Evolutionary conservation across 2,329 filamentous ascomycete species (phyloP).

Genomic region (Akanthomyces muscarius): DNA sequence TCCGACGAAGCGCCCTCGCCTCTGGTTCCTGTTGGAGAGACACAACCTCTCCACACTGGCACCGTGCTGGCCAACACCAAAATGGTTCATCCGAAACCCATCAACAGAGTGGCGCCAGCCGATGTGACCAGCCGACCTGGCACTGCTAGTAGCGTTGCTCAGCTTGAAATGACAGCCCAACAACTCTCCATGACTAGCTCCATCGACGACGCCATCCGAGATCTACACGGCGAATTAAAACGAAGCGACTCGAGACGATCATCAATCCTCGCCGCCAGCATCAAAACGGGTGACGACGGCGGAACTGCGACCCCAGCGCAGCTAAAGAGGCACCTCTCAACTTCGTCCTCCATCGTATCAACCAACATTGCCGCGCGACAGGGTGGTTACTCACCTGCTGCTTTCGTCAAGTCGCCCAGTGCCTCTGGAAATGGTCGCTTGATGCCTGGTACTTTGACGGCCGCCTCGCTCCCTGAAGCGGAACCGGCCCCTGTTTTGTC

Average conservation of each 20-base stretch:
- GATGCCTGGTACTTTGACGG: slow-evolving; percentile 51
- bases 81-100: slow-evolving; percentile 38
- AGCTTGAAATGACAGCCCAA: slow-evolving; percentile 72
- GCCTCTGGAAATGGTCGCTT: slow-evolving; percentile 56
- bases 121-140: slow-evolving; percentile 59
- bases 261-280: slow-evolving; percentile 53
- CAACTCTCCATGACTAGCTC: slow-evolving; percentile 69
- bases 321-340: slow-evolving; percentile 43
- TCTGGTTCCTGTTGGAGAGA: slow-evolving; percentile 9
- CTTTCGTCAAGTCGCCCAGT: slow-evolving; percentile 63
- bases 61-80: slow-evolving; percentile 44
- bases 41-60: slow-evolving; percentile 30
- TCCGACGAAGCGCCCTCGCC: background rate
- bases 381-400: slow-evolving; percentile 66
- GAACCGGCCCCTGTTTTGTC: slow-evolving; percentile 41
- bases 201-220: slow-evolving; percentile 72
- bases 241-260: slow-evolving; percentile 64
- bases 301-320: slow-evolving; percentile 25
- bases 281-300: slow-evolving; percentile 27
- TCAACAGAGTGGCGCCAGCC: slow-evolving; percentile 43
- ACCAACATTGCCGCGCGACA: slow-evolving; percentile 63
- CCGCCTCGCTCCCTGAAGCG: slow-evolving; percentile 36
- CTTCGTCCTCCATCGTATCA: slow-evolving; percentile 61
- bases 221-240: slow-evolving; percentile 68
- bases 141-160: slow-evolving; percentile 65